phyloP scores from a whole-genome alignment of 1,284 basidiomycete species.

The Quambalaria eucalypti region DNA sequence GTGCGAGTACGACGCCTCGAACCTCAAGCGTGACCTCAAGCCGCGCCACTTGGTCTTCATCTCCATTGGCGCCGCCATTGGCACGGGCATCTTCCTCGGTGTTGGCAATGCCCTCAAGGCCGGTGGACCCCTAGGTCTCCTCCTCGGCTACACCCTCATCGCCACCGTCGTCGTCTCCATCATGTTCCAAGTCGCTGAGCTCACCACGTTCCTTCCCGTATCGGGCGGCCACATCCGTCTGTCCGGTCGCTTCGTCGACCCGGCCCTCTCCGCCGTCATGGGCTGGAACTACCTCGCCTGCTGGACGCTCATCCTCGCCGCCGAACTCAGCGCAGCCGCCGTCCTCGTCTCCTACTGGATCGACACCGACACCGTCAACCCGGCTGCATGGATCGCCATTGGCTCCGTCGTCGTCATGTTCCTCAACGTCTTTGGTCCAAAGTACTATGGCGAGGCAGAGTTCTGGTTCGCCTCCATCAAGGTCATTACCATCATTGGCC shows the following conservation, averaged over 20 bases:
- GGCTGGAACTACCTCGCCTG: neutral
- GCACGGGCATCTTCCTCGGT: slow-evolving; percentile 59
- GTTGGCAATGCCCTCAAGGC: slow-evolving; percentile 55
- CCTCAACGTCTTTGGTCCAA: slow-evolving; percentile 49
- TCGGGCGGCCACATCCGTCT: neutral
- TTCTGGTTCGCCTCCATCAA: slow-evolving; percentile 47
- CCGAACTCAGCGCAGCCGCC: slow-evolving; percentile 66
- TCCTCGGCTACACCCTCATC: slow-evolving; percentile 42
- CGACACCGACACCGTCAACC: slow-evolving; percentile 6
- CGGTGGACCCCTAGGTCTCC: slow-evolving; percentile 50
- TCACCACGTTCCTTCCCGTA: slow-evolving; percentile 34
- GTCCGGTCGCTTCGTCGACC: slow-evolving; percentile 11
- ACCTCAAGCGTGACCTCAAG: slow-evolving; percentile 22
- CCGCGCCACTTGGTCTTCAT: slow-evolving; percentile 36
- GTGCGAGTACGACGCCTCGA: too few species aligned
- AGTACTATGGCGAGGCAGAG: slow-evolving; percentile 59
- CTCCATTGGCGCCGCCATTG: slow-evolving; percentile 38
- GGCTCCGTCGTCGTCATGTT: slow-evolving; percentile 6
- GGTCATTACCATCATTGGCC: slow-evolving; percentile 11
- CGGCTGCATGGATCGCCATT: neutral
- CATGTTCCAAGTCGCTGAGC: neutral
- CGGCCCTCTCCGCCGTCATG: slow-evolving; percentile 10
- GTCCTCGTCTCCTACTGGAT: slow-evolving; percentile 52
- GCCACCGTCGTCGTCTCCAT: slow-evolving; percentile 1
- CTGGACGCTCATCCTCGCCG: slow-evolving; percentile 56